Percentiles rank a stretch among this genome's conserved stretches.
These are phyloP conservation scores for Microbotryum saponariae DNA, from an alignment of 1,284 basidiomycete species.

Conservation along the genomic window DNA sequence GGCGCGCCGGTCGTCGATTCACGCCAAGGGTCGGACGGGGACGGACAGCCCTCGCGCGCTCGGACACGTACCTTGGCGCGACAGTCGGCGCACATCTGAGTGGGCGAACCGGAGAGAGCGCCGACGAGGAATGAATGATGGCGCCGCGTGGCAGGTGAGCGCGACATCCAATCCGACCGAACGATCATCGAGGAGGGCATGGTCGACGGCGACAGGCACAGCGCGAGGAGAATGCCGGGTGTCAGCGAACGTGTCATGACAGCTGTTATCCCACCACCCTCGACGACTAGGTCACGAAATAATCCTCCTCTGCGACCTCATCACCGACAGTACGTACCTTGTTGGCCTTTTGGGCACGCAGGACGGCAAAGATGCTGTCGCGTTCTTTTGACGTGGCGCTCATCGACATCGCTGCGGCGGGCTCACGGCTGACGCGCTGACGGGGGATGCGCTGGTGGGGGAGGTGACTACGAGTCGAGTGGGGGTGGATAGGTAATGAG, in stretches of 20 bases:
- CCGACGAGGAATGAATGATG: neutral
- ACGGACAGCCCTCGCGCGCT: neutral
- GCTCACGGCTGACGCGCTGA: too few species aligned
- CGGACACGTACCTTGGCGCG: constrained; percentile 54
- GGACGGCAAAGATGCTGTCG: constrained; percentile 64
- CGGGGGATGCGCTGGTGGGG: too few species aligned
- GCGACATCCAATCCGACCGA: too few species aligned
- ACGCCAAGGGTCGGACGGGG: neutral
- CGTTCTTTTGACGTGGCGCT: constrained; percentile 57
- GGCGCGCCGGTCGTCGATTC: neutral
- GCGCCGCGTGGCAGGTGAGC: neutral
- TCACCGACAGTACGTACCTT: constrained; percentile 52
- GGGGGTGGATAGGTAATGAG: too few species aligned
- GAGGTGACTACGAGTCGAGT: too few species aligned
- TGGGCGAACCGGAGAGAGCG: neutral
- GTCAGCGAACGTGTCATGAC: neutral
- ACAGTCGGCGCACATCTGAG: constrained; percentile 91
- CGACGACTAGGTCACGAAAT: too few species aligned
- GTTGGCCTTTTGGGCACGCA: constrained; percentile 78
- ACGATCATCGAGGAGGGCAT: neutral
- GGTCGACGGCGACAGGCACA: neutral
- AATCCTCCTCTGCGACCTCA: too few species aligned
- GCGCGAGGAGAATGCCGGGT: neutral
- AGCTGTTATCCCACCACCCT: too few species aligned
- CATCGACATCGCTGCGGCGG: neutral